These are phyloP conservation scores for Diaporthe sp. DNA, from an alignment of 2,329 filamentous ascomycete species.

Conservation along the genomic window DNA sequence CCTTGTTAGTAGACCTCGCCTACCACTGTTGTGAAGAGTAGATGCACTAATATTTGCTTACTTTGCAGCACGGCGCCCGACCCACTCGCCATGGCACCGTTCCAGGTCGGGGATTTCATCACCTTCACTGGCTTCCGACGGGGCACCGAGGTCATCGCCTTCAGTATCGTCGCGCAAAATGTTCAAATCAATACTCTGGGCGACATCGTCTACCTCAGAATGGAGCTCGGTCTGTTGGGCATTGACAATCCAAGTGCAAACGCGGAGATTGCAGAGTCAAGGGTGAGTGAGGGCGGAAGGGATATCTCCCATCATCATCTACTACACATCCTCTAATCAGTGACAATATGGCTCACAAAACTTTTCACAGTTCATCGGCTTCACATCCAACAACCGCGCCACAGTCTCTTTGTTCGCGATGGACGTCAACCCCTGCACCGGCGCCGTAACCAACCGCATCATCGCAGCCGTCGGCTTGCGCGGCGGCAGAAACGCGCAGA, in stretches of 20 bases:
- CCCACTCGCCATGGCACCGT: conserved; percentile 53
- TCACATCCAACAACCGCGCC: conserved; percentile 51
- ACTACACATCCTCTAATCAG: not conserved
- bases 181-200: conserved; percentile 52
- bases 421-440: conserved; percentile 55
- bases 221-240: conserved; percentile 52
- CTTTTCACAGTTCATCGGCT: conserved; percentile 49
- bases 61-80: conserved; percentile 50
- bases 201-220: conserved; percentile 52
- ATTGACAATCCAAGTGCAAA: conserved; percentile 53
- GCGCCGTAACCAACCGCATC: conserved; percentile 50
- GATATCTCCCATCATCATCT: no score
- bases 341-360: not conserved
- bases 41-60: not conserved
- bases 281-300: no score
- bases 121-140: conserved; percentile 51
- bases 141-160: conserved; percentile 51
- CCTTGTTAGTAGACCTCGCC: conserved; percentile 47
- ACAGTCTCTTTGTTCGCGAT: conserved; percentile 52
- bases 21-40: no score
- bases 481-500: conserved; percentile 51
- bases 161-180: conserved; percentile 54
- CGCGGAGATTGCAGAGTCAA: conserved; percentile 52
- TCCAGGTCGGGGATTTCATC: conserved; percentile 54
- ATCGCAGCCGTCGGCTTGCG: conserved; percentile 50